Percentiles rank a stretch among this genome's conserved stretches.
These are phyloP conservation scores for Sistotremastrum suecicum DNA, from an alignment of 768 basidiomycete genomes.

Conservation along the genomic window DNA sequence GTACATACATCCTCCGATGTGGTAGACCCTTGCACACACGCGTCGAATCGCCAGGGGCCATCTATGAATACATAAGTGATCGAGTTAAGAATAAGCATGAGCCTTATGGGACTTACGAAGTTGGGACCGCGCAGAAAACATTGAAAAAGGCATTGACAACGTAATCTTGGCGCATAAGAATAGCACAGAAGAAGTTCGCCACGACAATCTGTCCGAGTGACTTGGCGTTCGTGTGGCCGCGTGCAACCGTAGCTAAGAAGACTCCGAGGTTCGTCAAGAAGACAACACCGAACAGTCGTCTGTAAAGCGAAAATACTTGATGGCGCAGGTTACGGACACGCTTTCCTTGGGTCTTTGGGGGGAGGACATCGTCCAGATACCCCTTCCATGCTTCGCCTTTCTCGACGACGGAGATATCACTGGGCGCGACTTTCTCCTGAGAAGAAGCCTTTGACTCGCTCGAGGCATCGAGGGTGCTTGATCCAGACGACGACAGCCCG, in stretches of 20 bases:
- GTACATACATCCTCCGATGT: constrained; percentile 34
- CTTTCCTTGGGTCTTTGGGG: constrained; percentile 36
- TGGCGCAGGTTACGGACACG: constrained; percentile 38
- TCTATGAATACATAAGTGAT: constrained; percentile 15
- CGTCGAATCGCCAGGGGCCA: constrained; percentile 43
- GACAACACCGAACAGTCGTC: constrained; percentile 39
- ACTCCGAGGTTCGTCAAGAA: constrained; percentile 36
- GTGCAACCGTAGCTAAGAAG: constrained; percentile 26
- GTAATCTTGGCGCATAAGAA: constrained; percentile 40
- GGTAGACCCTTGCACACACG: constrained; percentile 40
- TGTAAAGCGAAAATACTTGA: constrained; percentile 39
- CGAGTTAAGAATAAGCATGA: not conserved
- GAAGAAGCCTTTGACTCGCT: too few species aligned
- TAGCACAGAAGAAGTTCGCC: constrained; percentile 33
- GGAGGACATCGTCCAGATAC: constrained; percentile 34
- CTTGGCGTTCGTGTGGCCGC: constrained; percentile 21
- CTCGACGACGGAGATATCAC: too few species aligned
- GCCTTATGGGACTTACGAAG: constrained; percentile 25
- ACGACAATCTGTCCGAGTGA: constrained; percentile 27
- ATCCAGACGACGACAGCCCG: too few species aligned
- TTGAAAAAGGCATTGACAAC: constrained; percentile 46
- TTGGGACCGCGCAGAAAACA: constrained; percentile 33
- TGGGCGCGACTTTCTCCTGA: too few species aligned
- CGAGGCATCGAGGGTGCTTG: too few species aligned
- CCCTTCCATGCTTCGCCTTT: constrained; percentile 27